These are phyloP conservation scores for Phytophthora hybrid DNA, from an alignment of 352 stramenopile species.

Conservation along the genomic window DNA sequence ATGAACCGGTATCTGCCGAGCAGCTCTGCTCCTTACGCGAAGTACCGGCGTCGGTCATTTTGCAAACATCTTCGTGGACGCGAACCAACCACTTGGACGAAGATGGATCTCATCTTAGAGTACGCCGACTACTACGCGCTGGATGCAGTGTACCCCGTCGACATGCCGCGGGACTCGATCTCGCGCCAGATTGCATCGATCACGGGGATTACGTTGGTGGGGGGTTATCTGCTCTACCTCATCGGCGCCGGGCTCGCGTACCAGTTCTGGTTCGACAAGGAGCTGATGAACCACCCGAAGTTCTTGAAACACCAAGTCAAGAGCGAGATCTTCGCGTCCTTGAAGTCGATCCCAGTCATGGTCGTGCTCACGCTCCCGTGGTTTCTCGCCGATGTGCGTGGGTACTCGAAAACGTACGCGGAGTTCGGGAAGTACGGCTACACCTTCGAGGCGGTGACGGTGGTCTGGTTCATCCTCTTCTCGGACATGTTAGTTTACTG, in stretches of 20 bases:
- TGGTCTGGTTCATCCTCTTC: slow-evolving; percentile 73
- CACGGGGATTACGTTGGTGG: slow-evolving; percentile 57
- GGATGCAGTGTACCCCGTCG: slow-evolving; percentile 61
- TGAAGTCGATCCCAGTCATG: slow-evolving; percentile 74
- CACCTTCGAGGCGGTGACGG: slow-evolving; percentile 51
- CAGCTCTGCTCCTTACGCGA: background rate
- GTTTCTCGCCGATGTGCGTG: slow-evolving; percentile 71
- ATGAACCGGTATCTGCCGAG: background rate
- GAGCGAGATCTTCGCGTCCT: slow-evolving; percentile 59
- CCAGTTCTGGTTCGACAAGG: slow-evolving; percentile 70
- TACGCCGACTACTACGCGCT: slow-evolving; percentile 56
- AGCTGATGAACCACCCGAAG: slow-evolving; percentile 68
- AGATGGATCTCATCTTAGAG: slow-evolving; percentile 75
- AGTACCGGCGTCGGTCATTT: slow-evolving; percentile 1
- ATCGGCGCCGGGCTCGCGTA: slow-evolving; percentile 57
- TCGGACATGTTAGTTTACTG: slow-evolving; percentile 81
- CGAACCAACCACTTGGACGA: slow-evolving; percentile 4
- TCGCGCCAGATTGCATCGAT: slow-evolving; percentile 61
- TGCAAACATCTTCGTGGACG: slow-evolving; percentile 6
- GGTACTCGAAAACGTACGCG: slow-evolving; percentile 63
- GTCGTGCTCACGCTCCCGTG: slow-evolving; percentile 66
- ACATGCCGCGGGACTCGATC: slow-evolving; percentile 52
- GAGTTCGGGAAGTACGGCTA: slow-evolving; percentile 52
- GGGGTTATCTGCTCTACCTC: slow-evolving; percentile 71
- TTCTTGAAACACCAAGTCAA: slow-evolving; percentile 72